Base-by-base conservation (phyloP, 1,139 yeast species). In the Fermentozyma sake region DNA sequence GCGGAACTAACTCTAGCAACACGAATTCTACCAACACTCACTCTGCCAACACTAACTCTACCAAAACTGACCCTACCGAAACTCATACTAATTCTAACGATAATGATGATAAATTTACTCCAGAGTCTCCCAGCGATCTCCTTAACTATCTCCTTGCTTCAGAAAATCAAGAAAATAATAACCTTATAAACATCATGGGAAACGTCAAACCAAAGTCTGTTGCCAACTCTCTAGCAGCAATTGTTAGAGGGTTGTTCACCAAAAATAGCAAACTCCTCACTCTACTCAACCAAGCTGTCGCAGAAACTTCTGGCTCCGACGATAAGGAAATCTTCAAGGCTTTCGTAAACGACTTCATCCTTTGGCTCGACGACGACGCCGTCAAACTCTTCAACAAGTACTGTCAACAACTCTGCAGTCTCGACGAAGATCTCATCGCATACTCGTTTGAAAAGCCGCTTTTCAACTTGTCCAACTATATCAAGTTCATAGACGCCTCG, bases 161-260 rank as follows among this genome's bases (percentile, higher is more conserved):
- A 13, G 66, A 58, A 34, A 50, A 42, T 22, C 42, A 34, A 22
- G 58, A 59, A 29, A 59, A 59, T 36, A 50, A 49, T 27, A 46
- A 48, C 31, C 52, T 62, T 33, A 51, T 61, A 20, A 63, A 58
- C 27, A 56, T 66, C 17, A 46, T 66, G 33, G 66, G 64, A 7
- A 35, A 50, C 17, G 48, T 59, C 23, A 58, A 55, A 30, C 67
- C 70, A 11, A 50, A 50, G 30, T 41, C 53, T 12, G 33, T 55
- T 7, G 46, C 50, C 11, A 32, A 54, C 14, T 50, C 62, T 3
- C 31, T 61, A 9, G 48, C 63, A 5, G 46, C 70, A 3, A 42
- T 64, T 16, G 51, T 60, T 9, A 47, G 73, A 30, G 73, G 72
- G 0, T 44, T 66, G 23, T 58, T 59, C 44, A 66, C 72, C 23